Conservation (phyloP, 805 yeast species). For the Wickerhamiella nectarea region DNA sequence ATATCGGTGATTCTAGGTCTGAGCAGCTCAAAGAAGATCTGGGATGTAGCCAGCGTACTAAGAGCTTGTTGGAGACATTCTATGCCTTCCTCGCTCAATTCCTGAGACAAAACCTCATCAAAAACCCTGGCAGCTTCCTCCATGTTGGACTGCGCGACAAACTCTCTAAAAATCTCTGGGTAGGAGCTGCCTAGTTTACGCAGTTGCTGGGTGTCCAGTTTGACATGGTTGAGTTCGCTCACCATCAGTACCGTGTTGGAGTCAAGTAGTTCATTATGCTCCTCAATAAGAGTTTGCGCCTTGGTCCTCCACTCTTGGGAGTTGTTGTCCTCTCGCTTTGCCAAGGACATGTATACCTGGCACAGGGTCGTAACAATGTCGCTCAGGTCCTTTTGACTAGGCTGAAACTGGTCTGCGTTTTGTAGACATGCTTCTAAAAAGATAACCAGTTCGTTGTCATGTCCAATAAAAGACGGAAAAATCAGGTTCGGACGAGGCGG, state of each 20-base stretch:
- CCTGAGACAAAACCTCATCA: constrained; percentile 24
- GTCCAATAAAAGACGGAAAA: constrained; percentile 73
- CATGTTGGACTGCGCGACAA: constrained; percentile 45
- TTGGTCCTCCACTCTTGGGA: constrained; percentile 49
- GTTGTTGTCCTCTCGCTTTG: constrained; percentile 26
- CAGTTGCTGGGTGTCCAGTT: constrained; percentile 13
- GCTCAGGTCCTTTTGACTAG: constrained; percentile 50
- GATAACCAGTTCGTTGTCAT: constrained; percentile 77
- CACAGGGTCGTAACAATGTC: constrained; percentile 66
- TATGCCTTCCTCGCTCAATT: neutral
- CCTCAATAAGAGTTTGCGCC: constrained; percentile 40
- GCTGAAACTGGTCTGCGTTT: constrained; percentile 63
- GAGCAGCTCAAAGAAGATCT: constrained; percentile 32
- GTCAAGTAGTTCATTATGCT: constrained; percentile 39
- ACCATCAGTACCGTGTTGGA: constrained; percentile 34
- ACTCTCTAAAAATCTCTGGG: constrained; percentile 52
- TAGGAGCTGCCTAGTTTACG: constrained; percentile 31
- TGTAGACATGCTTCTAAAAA: constrained; percentile 85
- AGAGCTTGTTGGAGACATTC: neutral
- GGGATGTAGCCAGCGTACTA: neutral
- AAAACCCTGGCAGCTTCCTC: constrained; percentile 43
- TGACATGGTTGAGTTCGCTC: constrained; percentile 20
- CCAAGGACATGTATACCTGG: constrained; percentile 54
- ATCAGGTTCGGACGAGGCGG: constrained; percentile 86
- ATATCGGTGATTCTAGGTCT: constrained; percentile 40